Conservation (phyloP, 306 rosid genomes). For the Cicer arietinum region DNA sequence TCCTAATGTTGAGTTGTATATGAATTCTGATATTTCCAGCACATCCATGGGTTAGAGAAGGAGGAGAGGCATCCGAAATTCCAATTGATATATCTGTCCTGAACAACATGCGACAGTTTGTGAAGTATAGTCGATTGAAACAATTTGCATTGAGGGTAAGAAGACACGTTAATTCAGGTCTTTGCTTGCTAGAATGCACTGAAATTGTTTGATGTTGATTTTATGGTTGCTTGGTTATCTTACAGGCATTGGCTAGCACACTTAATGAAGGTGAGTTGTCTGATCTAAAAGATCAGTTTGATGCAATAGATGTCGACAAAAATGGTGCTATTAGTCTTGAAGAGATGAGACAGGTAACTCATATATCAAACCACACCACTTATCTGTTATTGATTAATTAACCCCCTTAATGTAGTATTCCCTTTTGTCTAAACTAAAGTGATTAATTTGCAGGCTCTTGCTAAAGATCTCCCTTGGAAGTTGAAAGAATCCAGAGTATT, state of each 20-base stretch:
- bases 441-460: conserved; percentile 82
- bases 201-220: conserved; percentile 35
- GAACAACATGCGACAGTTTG: conserved; percentile 90
- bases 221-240: conserved; percentile 38
- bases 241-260: conserved; percentile 98
- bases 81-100: conserved; percentile 97
- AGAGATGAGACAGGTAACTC: conserved; percentile 93
- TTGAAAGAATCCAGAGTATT: conserved; percentile 87
- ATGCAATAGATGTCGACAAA: conserved; percentile 97
- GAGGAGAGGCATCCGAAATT: conserved; percentile 91
- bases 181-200: conserved; percentile 33
- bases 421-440: conserved; percentile 44
- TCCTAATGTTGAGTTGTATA: conserved; percentile 34
- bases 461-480: conserved; percentile 97
- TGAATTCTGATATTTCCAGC: conserved; percentile 65
- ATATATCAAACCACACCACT: conserved; percentile 29
- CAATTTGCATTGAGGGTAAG: conserved; percentile 96
- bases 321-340: conserved; percentile 95
- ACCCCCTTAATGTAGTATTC: conserved; percentile 27
- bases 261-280: conserved; percentile 83
- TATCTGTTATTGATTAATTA: conserved; percentile 6
- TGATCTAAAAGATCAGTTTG: conserved; percentile 93
- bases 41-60: conserved; percentile 97
- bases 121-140: conserved; percentile 91
- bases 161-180: conserved; percentile 30